A percentile compares a stretch with the other conserved stretches of the same genome.
phyloP scores from a whole-genome alignment of 805 yeast species.

The Jamesozyma spencerorum region DNA sequence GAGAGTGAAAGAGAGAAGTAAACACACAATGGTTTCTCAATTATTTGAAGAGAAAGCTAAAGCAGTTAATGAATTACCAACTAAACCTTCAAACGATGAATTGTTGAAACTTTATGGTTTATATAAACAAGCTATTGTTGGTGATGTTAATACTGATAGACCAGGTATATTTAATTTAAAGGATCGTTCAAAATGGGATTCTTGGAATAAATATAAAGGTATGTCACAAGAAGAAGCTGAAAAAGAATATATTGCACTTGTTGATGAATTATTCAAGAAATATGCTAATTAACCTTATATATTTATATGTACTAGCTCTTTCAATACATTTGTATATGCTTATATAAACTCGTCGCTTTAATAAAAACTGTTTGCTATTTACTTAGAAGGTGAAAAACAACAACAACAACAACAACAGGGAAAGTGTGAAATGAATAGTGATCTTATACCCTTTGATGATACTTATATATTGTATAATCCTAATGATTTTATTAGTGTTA shows the following conservation, averaged over 20 bases:
- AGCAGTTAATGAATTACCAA: constrained; percentile 64
- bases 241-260: constrained; percentile 61
- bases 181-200: constrained; percentile 96
- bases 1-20: too few species aligned
- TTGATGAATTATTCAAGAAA: constrained; percentile 50
- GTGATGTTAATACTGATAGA: constrained; percentile 70
- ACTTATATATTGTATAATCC: constrained; percentile 78
- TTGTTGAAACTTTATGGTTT: constrained; percentile 79
- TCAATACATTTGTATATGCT: too few species aligned
- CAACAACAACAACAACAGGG: too few species aligned
- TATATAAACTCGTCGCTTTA: too few species aligned
- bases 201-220: constrained; percentile 88
- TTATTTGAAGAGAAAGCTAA: constrained; percentile 48
- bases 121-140: constrained; percentile 94
- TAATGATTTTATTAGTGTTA: constrained; percentile 46
- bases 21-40: constrained; percentile 25
- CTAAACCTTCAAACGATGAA: constrained; percentile 81
- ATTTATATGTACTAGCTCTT: too few species aligned
- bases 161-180: constrained; percentile 90
- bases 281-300: constrained; percentile 27
- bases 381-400: too few species aligned
- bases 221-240: constrained; percentile 86
- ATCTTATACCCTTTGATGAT: constrained; percentile 61
- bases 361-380: too few species aligned
- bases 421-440: too few species aligned